A percentile compares a stretch with the other conserved stretches of the same genome.
Conservation (phyloP, 768 basidiomycete genomes). For the Glaciozyma martinii region DNA sequence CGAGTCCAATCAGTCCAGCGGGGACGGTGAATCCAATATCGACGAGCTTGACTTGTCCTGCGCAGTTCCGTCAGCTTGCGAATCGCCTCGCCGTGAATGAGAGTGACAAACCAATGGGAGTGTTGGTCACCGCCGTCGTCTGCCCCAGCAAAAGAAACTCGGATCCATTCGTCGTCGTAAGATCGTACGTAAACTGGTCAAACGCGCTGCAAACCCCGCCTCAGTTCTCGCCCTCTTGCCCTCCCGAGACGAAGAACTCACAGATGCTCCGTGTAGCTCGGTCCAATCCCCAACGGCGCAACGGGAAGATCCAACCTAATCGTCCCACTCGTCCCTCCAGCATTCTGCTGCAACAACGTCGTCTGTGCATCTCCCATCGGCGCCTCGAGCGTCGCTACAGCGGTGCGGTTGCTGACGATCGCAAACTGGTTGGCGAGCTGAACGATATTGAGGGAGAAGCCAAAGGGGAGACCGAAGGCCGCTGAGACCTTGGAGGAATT, state of each 20-base stretch:
- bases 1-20: slow-evolving; percentile 53
- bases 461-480: slow-evolving; percentile 59
- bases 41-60: slow-evolving; percentile 57
- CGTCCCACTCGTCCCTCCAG: slow-evolving; percentile 55
- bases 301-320: slow-evolving; percentile 49
- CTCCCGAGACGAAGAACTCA: background rate
- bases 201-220: slow-evolving; percentile 6
- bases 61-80: background rate
- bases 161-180: slow-evolving; percentile 24
- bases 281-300: slow-evolving; percentile 48
- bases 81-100: too few relatives aligned
- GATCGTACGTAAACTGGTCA: slow-evolving; percentile 20
- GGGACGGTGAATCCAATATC: slow-evolving; percentile 64
- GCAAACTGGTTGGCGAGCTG: slow-evolving; percentile 59
- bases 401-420: slow-evolving; percentile 49
- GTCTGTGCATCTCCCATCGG: slow-evolving; percentile 50
- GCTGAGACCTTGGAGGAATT: slow-evolving; percentile 56
- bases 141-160: slow-evolving; percentile 14
- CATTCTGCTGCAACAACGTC: slow-evolving; percentile 48
- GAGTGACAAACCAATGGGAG: slow-evolving; percentile 31
- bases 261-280: slow-evolving; percentile 13
- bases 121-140: slow-evolving; percentile 19
- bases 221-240: too few relatives aligned
- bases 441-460: slow-evolving; percentile 50
- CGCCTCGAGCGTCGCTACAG: slow-evolving; percentile 57